These are phyloP conservation scores for Dactylellina sp. DNA, from an alignment of 2,329 filamentous ascomycete genomes.

Conservation along the genomic window DNA sequence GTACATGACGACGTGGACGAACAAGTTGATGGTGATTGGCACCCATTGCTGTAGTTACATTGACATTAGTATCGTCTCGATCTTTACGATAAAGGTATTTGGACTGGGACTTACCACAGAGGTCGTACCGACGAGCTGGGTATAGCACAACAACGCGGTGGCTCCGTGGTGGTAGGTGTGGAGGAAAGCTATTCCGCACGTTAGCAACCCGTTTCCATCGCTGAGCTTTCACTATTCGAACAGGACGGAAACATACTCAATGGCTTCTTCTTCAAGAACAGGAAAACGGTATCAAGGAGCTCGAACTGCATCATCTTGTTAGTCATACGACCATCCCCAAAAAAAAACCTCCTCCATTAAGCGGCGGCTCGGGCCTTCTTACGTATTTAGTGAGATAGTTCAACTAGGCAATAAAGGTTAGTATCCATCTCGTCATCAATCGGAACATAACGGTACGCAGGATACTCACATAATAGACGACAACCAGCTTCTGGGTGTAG, in stretches of 20 bases:
- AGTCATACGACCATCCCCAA: conserved; percentile 28
- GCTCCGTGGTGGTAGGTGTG: conserved; percentile 99
- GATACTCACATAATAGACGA: conserved; percentile 90
- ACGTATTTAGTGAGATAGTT: conserved; percentile 99
- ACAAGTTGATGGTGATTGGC: conserved; percentile 89
- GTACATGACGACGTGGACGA: conserved; percentile 98
- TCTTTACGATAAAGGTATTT: not conserved
- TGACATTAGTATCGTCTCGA: conserved; percentile 7
- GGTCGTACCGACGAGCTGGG: conserved; percentile 91
- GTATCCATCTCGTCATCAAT: not conserved
- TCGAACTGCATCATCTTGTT: conserved; percentile 66
- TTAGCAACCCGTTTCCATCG: conserved; percentile 39
- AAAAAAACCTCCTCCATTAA: too few relatives aligned
- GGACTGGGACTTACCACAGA: conserved; percentile 70
- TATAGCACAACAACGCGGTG: conserved; percentile 96
- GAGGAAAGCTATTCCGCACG: conserved; percentile 77
- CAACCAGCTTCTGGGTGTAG: conserved; percentile 92
- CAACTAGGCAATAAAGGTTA: conserved; percentile 71
- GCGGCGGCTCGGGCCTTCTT: too few relatives aligned
- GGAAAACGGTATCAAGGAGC: conserved; percentile 92
- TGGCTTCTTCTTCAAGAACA: conserved; percentile 99
- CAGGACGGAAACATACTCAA: conserved; percentile 72
- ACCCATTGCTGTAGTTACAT: conserved; percentile 76
- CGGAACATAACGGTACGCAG: not conserved
- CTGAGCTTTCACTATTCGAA: conserved; percentile 2